These are phyloP conservation scores for Xylariaceae sp. DNA, from an alignment of 2,329 filamentous ascomycete genomes.

Conservation along the genomic window DNA sequence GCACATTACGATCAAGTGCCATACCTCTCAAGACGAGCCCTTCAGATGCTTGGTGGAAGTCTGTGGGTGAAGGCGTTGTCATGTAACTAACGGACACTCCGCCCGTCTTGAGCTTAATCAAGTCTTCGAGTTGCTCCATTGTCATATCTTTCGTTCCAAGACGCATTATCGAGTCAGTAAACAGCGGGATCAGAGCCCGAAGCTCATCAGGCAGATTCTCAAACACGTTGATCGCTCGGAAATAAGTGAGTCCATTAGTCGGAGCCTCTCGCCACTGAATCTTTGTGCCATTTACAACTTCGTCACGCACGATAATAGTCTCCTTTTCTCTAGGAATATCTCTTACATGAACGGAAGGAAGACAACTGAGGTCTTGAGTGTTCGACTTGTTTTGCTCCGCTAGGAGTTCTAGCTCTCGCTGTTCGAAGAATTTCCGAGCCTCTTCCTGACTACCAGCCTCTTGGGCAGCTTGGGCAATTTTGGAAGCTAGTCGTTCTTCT, in stretches of 20 bases:
- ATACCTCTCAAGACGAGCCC: conserved; percentile 85
- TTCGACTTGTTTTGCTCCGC: conserved; percentile 84
- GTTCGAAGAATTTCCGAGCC: conserved; percentile 73
- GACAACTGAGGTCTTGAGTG: conserved; percentile 81
- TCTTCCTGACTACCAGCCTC: conserved; percentile 73
- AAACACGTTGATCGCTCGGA: conserved; percentile 84
- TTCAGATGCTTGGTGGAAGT: conserved; percentile 75
- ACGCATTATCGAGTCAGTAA: conserved; percentile 91
- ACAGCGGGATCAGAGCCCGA: conserved; percentile 82
- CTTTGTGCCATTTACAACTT: conserved; percentile 67
- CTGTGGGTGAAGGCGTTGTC: conserved; percentile 76
- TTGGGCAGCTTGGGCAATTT: conserved; percentile 73
- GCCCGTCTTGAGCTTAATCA: conserved; percentile 95
- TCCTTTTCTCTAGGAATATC: conserved; percentile 86
- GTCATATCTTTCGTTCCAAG: conserved; percentile 85
- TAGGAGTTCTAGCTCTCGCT: conserved; percentile 80
- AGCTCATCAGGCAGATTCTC: conserved; percentile 83
- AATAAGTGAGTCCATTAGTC: conserved; percentile 96
- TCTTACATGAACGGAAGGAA: conserved; percentile 85
- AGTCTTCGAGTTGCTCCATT: conserved; percentile 94
- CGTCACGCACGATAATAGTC: conserved; percentile 63
- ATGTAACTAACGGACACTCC: conserved; percentile 87
- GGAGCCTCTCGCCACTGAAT: conserved; percentile 91
- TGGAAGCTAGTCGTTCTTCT: conserved; percentile 71
- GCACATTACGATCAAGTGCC: conserved; percentile 87